Conservation (phyloP, 2,329 filamentous ascomycete genomes). For the Colletotrichum shisoi region DNA sequence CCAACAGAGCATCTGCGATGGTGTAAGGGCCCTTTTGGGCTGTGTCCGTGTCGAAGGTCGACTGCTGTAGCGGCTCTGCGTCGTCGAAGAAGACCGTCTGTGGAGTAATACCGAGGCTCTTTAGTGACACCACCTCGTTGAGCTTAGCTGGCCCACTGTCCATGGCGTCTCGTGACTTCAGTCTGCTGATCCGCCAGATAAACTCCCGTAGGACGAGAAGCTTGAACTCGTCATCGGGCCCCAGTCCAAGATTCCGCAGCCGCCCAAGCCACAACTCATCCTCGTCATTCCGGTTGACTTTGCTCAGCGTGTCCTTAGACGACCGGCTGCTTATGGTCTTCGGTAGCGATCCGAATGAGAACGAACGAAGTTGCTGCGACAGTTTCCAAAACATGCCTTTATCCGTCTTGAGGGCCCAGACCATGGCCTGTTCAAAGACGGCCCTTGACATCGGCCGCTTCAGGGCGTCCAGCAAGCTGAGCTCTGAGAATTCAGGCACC, state of each 20-base stretch:
- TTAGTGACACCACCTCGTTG: conserved; percentile 76
- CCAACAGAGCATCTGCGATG: conserved; percentile 87
- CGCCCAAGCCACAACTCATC: conserved; percentile 93
- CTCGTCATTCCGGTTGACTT: conserved; percentile 81
- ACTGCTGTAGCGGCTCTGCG: conserved; percentile 66
- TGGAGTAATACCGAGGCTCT: conserved; percentile 77
- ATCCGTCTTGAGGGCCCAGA: conserved; percentile 84
- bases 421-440: conserved; percentile 83
- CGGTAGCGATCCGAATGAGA: conserved; percentile 70
- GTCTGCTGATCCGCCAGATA: conserved; percentile 83
- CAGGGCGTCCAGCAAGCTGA: conserved; percentile 78
- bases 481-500: conserved; percentile 71
- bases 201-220: conserved; percentile 86
- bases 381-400: conserved; percentile 88
- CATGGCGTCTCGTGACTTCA: conserved; percentile 65
- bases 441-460: conserved; percentile 81
- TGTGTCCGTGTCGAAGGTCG: conserved; percentile 46
- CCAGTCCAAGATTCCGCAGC: conserved; percentile 83
- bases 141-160: conserved; percentile 56
- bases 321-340: conserved; percentile 61
- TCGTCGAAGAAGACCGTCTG: conserved; percentile 96
- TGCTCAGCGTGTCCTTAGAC: conserved; percentile 67
- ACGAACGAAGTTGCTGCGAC: conserved; percentile 69
- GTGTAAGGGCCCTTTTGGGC: conserved; percentile 68
- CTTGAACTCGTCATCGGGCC: conserved; percentile 86